Percentiles rank a stretch among this genome's conserved stretches.
Conservation (phyloP, 805 yeast genomes). For the Saccharomycopsis microspora region DNA sequence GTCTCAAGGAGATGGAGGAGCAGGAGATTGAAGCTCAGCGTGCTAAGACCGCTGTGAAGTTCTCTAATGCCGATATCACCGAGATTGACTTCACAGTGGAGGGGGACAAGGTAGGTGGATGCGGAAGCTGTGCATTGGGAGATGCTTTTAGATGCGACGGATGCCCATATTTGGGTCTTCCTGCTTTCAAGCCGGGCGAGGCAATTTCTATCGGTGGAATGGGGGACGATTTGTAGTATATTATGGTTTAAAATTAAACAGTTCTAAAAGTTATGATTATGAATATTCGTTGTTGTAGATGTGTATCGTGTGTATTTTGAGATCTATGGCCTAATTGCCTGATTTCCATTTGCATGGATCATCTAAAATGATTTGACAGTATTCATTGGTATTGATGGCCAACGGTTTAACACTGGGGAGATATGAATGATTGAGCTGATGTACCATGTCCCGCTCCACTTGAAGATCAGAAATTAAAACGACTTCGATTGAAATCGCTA, state of each 20-base stretch:
- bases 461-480: too few relatives aligned
- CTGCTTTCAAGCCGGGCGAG: conserved; percentile 98
- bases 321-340: too few relatives aligned
- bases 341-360: too few relatives aligned
- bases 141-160: conserved; percentile 98
- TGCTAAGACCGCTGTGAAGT: conserved; percentile 12
- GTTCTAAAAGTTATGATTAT: background rate
- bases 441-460: too few relatives aligned
- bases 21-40: conserved; percentile 28
- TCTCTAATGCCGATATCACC: conserved; percentile 21
- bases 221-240: conserved; percentile 59
- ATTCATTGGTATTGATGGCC: too few relatives aligned
- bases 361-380: too few relatives aligned
- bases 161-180: conserved; percentile 93
- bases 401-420: too few relatives aligned
- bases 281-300: background rate
- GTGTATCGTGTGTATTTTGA: background rate
- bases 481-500: too few relatives aligned
- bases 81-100: conserved; percentile 19
- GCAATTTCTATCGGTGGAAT: conserved; percentile 63
- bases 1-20: conserved; percentile 81
- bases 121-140: conserved; percentile 94
- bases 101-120: conserved; percentile 61
- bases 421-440: too few relatives aligned
- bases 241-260: background rate